phyloP scores from a whole-genome alignment of 768 basidiomycete species.

The Tricholomella constricta region DNA sequence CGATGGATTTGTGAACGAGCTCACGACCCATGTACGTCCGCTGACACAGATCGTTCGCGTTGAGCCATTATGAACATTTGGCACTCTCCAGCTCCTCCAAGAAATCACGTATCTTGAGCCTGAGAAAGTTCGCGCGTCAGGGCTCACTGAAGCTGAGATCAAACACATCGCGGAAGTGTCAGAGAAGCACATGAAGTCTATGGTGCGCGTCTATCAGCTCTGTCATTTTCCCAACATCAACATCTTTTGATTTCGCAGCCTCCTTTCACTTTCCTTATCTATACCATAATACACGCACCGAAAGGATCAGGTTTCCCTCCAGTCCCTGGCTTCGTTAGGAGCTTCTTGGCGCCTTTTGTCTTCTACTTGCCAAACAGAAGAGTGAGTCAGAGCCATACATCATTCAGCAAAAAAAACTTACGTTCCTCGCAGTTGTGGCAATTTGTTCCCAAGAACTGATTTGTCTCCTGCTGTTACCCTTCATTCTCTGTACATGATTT shows the following conservation, averaged over 20 bases:
- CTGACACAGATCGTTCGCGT: neutral
- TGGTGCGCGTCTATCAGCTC: slow-evolving; percentile 11
- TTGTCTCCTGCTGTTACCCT: no score
- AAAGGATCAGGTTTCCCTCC: slow-evolving; percentile 19
- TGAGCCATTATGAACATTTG: neutral
- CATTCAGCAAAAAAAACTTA: neutral
- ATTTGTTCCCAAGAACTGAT: slow-evolving; percentile 11
- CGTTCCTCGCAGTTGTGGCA: slow-evolving; percentile 7
- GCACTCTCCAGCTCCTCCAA: slow-evolving; percentile 16
- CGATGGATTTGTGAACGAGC: slow-evolving; percentile 14
- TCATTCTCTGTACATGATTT: no score
- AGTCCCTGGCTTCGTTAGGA: slow-evolving; percentile 17
- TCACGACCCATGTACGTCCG: slow-evolving; percentile 13
- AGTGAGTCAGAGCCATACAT: slow-evolving; percentile 3
- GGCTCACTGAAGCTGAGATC: slow-evolving; percentile 18
- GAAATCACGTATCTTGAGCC: slow-evolving; percentile 22
- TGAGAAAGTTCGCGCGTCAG: slow-evolving; percentile 17
- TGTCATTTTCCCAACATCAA: neutral
- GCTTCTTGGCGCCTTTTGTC: slow-evolving; percentile 17
- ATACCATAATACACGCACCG: slow-evolving; percentile 17
- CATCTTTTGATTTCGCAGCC: slow-evolving; percentile 1
- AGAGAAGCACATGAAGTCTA: slow-evolving; percentile 21
- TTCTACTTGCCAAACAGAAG: slow-evolving; percentile 18
- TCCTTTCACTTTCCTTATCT: slow-evolving; percentile 18
- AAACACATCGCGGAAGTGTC: slow-evolving; percentile 17